Evolutionary conservation across 495 filamentous ascomycete species (phyloP).

Genomic region (Penicillium argentinense): DNA sequence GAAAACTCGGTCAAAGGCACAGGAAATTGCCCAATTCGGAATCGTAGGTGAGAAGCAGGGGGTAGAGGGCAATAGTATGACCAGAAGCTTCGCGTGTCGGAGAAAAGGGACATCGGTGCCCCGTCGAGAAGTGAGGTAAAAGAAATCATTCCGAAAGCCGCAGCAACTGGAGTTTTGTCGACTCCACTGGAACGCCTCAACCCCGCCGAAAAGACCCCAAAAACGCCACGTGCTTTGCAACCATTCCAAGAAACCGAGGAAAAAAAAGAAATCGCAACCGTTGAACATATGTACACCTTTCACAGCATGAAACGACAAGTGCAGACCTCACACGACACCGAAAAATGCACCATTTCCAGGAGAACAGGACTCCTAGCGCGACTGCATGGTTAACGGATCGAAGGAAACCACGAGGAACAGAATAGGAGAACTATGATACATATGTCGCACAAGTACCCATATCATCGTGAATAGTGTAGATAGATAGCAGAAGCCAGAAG

Average conservation of each 20-base stretch:
- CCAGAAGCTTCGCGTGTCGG: too few species aligned
- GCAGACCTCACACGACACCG: slow-evolving; percentile 15
- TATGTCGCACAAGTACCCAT: slow-evolving; percentile 22
- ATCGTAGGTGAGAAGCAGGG: background rate
- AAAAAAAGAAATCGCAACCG: slow-evolving; percentile 5
- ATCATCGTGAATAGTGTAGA: slow-evolving; percentile 23
- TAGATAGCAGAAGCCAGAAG: slow-evolving; percentile 1
- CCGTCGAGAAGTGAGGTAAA: background rate
- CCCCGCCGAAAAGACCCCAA: slow-evolving; percentile 12
- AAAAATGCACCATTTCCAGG: slow-evolving; percentile 23
- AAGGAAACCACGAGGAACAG: slow-evolving; percentile 9
- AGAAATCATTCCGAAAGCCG: slow-evolving; percentile 8
- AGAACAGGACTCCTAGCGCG: slow-evolving; percentile 11
- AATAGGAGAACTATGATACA: slow-evolving; percentile 36
- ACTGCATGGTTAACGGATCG: slow-evolving; percentile 8
- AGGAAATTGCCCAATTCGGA: background rate
- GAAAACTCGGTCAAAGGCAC: background rate
- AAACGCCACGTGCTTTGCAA: slow-evolving; percentile 24
- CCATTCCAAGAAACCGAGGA: slow-evolving; percentile 8
- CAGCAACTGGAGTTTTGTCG: slow-evolving; percentile 5
- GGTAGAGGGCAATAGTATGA: too few species aligned
- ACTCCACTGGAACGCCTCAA: slow-evolving; percentile 21
- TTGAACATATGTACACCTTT: slow-evolving; percentile 22
- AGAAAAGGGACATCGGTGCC: too few species aligned
- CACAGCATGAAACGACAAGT: slow-evolving; percentile 4